Evolutionary conservation across 306 rosid genomes (phyloP).

Genomic region (Prunus dulcis): DNA sequence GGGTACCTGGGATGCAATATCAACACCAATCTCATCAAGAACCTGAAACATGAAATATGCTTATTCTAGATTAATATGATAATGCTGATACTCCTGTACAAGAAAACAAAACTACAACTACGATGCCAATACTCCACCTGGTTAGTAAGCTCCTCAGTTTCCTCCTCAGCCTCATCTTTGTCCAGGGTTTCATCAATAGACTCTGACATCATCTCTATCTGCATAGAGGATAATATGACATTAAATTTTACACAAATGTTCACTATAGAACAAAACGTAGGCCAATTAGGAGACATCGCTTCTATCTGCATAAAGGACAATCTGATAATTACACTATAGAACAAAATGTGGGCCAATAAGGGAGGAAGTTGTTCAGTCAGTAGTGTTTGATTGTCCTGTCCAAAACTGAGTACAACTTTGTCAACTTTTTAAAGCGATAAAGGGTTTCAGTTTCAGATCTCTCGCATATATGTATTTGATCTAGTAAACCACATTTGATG

Average conservation of each 20-base stretch:
- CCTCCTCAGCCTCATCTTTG: slow-evolving; percentile 98
- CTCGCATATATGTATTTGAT: not conserved
- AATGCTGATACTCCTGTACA: not conserved
- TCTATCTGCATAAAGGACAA: no score
- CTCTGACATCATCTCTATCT: slow-evolving; percentile 99
- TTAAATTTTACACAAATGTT: not conserved
- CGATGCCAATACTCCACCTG: slow-evolving; percentile 51
- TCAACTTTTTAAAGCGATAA: not conserved
- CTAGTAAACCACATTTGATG: not conserved
- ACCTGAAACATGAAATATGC: slow-evolving; percentile 43
- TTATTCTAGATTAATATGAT: not conserved
- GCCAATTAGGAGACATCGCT: not conserved
- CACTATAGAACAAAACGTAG: not conserved
- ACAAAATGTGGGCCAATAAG: not conserved
- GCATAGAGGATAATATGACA: slow-evolving; percentile 24
- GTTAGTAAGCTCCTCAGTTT: slow-evolving; percentile 95
- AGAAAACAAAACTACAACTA: slow-evolving; percentile 8
- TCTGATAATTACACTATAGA: not conserved
- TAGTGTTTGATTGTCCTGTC: not conserved
- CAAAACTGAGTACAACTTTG: not conserved
- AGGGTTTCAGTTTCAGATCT: not conserved
- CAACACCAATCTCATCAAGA: slow-evolving; percentile 99
- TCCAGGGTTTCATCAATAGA: slow-evolving; percentile 95
- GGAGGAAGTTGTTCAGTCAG: not conserved
- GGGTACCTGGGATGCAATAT: slow-evolving; percentile 94